Evolutionary conservation across 2,329 filamentous ascomycete genomes (phyloP).

Genomic region (Ophiostoma piceae): DNA sequence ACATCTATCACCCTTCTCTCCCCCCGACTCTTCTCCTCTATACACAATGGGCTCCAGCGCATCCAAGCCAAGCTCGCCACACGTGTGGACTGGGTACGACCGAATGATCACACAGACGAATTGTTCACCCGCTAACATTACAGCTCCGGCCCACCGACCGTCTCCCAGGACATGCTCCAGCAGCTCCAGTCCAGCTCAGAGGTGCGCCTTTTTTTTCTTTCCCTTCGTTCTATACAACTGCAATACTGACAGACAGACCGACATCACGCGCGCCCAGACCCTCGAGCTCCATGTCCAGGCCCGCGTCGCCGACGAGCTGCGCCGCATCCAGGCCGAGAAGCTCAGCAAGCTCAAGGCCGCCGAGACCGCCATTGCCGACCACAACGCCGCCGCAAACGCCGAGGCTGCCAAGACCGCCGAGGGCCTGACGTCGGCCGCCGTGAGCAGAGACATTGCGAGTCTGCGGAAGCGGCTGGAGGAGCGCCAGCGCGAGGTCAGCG

Average conservation of each 20-base stretch:
- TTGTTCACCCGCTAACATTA: slow-evolving; percentile 21
- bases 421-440: slow-evolving; percentile 32
- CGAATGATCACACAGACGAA: too few species aligned
- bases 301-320: slow-evolving; percentile 80
- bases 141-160: slow-evolving; percentile 43
- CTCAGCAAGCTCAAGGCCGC: slow-evolving; percentile 59
- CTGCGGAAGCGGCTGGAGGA: slow-evolving; percentile 56
- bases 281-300: slow-evolving; percentile 83
- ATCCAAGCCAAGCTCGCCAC: slow-evolving; percentile 48
- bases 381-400: slow-evolving; percentile 23
- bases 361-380: slow-evolving; percentile 31
- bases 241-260: slow-evolving; percentile 49
- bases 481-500: slow-evolving; percentile 57
- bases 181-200: slow-evolving; percentile 78
- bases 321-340: slow-evolving; percentile 68
- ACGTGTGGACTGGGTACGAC: slow-evolving; percentile 52
- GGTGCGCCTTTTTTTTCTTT: slow-evolving; percentile 48
- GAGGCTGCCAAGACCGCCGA: slow-evolving; percentile 1
- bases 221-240: too few species aligned
- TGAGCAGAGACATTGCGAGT: slow-evolving; percentile 55
- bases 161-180: slow-evolving; percentile 79
- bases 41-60: slow-evolving; percentile 52
- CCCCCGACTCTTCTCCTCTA: background rate
- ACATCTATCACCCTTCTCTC: background rate
- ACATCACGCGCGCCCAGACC: slow-evolving; percentile 75